Conservation (phyloP, 352 stramenopile genomes). For the Globisporangium iwayamae region DNA sequence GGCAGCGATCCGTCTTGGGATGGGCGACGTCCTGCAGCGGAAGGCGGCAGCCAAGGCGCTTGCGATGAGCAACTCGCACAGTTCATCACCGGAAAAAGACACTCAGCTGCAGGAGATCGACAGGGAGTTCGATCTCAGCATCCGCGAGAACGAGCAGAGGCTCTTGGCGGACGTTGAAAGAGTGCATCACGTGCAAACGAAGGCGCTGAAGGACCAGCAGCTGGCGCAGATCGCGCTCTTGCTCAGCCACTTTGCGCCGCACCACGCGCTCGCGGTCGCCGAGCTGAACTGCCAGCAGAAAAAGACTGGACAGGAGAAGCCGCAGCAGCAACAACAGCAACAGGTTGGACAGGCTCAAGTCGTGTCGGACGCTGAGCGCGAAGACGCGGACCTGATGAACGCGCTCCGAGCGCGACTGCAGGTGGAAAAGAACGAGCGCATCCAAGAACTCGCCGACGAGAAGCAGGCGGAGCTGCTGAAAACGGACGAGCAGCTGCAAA, state of each 20-base stretch:
- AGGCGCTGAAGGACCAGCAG: slow-evolving; percentile 40
- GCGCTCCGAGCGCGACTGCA: slow-evolving; percentile 47
- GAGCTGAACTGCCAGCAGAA: background rate
- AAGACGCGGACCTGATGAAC: slow-evolving; percentile 34
- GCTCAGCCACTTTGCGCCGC: slow-evolving; percentile 34
- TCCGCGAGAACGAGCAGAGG: slow-evolving; percentile 32
- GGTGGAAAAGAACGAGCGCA: slow-evolving; percentile 47
- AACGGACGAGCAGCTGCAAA: slow-evolving; percentile 18
- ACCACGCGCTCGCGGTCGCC: slow-evolving; percentile 21
- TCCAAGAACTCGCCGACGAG: slow-evolving; percentile 33
- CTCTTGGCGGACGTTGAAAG: slow-evolving; percentile 27
- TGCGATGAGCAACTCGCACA: slow-evolving; percentile 18
- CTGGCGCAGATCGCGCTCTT: slow-evolving; percentile 44
- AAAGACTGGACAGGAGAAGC: background rate
- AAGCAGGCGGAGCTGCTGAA: slow-evolving; percentile 30
- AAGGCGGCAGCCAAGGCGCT: slow-evolving; percentile 48
- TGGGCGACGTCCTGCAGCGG: slow-evolving; percentile 41
- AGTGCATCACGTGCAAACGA: slow-evolving; percentile 21
- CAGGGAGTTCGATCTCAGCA: slow-evolving; percentile 31
- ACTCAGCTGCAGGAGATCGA: slow-evolving; percentile 35
- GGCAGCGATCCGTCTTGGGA: slow-evolving; percentile 21
- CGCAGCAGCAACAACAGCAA: slow-evolving; percentile 18
- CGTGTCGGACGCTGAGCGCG: slow-evolving; percentile 12
- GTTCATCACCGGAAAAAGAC: slow-evolving; percentile 12
- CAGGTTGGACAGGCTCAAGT: slow-evolving; percentile 7